Conservation (phyloP, 2,329 filamentous ascomycete species). For the Chrysoporthe puriensis region DNA sequence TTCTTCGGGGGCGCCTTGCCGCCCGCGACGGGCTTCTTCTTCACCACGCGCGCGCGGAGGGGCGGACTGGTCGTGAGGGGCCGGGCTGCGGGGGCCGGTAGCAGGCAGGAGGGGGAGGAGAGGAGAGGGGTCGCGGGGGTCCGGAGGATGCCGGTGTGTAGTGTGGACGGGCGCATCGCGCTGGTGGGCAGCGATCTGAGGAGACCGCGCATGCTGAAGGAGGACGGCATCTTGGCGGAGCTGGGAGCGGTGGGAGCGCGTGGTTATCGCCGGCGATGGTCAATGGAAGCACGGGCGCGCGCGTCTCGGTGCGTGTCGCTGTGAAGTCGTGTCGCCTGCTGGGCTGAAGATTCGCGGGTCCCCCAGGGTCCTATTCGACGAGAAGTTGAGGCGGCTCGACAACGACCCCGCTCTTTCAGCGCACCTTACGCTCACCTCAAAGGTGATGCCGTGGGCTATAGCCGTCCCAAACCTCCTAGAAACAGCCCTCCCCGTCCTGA, state of each 20-base stretch:
- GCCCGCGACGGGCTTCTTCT: slow-evolving; percentile 31
- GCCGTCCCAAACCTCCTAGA: not conserved
- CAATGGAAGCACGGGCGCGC: not conserved
- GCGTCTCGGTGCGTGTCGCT: not conserved
- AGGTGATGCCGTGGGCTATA: not conserved
- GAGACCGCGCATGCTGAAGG: slow-evolving; percentile 23
- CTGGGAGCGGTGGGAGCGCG: not conserved
- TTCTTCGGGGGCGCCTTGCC: slow-evolving; percentile 15
- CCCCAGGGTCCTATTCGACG: not conserved
- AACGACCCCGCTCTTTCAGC: not conserved
- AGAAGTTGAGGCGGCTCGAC: not conserved
- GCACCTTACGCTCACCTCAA: not conserved
- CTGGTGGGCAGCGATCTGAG: slow-evolving; percentile 17
- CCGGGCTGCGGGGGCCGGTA: not conserved
- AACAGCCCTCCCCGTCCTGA: not conserved
- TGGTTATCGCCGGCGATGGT: not conserved
- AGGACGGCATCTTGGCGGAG: slow-evolving; percentile 8
- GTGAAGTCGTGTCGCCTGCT: not conserved
- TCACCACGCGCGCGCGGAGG: slow-evolving; percentile 50
- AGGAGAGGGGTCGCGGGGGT: not conserved
- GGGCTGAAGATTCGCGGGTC: not conserved
- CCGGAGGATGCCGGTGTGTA: slow-evolving; percentile 1
- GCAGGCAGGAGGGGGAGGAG: not conserved
- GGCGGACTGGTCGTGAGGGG: slow-evolving; percentile 21
- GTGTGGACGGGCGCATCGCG: slow-evolving; percentile 10